A percentile compares a stretch with the other conserved stretches of the same genome.
These are phyloP conservation scores for Theobroma cacao DNA, from an alignment of 345 rosid genomes.

Conservation along the genomic window DNA sequence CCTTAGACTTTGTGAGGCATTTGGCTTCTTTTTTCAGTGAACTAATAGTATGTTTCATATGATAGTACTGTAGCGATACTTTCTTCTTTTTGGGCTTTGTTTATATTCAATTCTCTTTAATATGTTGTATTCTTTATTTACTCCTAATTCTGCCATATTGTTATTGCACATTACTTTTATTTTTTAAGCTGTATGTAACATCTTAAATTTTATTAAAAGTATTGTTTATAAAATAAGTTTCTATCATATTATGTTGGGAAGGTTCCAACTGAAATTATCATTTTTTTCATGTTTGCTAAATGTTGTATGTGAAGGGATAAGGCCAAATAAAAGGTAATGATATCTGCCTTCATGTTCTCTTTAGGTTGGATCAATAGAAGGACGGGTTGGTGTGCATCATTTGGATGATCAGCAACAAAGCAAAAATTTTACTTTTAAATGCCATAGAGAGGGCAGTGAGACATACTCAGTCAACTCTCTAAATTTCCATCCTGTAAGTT, in stretches of 20 bases:
- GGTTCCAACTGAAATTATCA: neutral
- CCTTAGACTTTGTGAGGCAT: neutral
- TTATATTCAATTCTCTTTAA: neutral
- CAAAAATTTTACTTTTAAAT: conserved; percentile 93
- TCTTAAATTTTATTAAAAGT: neutral
- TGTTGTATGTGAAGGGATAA: neutral
- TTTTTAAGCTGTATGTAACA: neutral
- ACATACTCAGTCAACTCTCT: conserved; percentile 88
- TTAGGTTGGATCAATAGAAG: conserved; percentile 91
- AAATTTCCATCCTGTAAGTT: conserved; percentile 91
- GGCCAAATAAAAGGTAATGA: neutral
- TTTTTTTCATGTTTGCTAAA: neutral
- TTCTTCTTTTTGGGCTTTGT: neutral
- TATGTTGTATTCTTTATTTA: neutral
- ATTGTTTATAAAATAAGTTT: neutral
- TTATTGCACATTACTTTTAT: neutral
- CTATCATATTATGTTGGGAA: neutral
- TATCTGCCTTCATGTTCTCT: neutral
- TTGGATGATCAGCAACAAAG: conserved; percentile 75
- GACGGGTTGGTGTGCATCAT: conserved; percentile 94
- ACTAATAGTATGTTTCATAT: neutral
- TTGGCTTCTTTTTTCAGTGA: neutral
- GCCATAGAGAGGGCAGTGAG: conserved; percentile 88
- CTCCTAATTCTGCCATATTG: neutral
- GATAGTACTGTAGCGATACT: neutral